Percentiles rank a stretch among this genome's conserved stretches.
These are phyloP conservation scores for Fraxinus nigra DNA, from an alignment of 305 asterid species.

Conservation along the genomic window DNA sequence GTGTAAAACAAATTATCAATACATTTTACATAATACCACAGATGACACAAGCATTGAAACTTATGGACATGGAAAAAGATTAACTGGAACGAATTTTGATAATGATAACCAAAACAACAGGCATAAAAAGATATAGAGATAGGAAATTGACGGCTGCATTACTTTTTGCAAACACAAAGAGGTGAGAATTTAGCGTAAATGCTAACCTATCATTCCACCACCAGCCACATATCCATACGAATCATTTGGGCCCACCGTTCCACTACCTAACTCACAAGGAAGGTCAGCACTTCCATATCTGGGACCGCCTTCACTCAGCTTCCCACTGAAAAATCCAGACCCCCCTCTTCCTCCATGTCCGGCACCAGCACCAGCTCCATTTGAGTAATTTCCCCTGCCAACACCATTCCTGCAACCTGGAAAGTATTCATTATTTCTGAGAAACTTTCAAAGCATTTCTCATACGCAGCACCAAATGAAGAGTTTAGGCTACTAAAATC, in stretches of 20 bases:
- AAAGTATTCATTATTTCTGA: constrained; percentile 27
- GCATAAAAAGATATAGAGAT: not conserved
- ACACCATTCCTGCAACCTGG: constrained; percentile 90
- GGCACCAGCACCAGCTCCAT: constrained; percentile 96
- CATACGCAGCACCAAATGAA: constrained; percentile 16
- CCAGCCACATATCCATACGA: constrained; percentile 80
- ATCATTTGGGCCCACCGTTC: constrained; percentile 65
- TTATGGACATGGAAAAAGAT: constrained; percentile 12
- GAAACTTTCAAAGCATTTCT: constrained; percentile 18
- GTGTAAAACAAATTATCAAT: not conserved
- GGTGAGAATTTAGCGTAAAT: constrained; percentile 16
- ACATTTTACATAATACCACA: not conserved
- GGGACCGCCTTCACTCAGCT: constrained; percentile 75
- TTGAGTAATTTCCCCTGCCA: constrained; percentile 91
- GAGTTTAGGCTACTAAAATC: not conserved
- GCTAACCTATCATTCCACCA: constrained; percentile 90
- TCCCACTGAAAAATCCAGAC: constrained; percentile 75
- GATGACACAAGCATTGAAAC: constrained; percentile 3
- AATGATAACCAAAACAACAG: constrained; percentile 4
- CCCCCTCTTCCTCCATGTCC: constrained; percentile 99
- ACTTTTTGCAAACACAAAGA: constrained; percentile 9
- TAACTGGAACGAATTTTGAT: constrained; percentile 9
- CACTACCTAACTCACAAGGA: constrained; percentile 98
- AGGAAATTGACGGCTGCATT: constrained; percentile 2
- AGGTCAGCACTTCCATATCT: constrained; percentile 86